Percentiles rank a stretch among this genome's conserved stretches.
Conservation (phyloP, 2,329 filamentous ascomycete genomes). For the Volutella citrinella region DNA sequence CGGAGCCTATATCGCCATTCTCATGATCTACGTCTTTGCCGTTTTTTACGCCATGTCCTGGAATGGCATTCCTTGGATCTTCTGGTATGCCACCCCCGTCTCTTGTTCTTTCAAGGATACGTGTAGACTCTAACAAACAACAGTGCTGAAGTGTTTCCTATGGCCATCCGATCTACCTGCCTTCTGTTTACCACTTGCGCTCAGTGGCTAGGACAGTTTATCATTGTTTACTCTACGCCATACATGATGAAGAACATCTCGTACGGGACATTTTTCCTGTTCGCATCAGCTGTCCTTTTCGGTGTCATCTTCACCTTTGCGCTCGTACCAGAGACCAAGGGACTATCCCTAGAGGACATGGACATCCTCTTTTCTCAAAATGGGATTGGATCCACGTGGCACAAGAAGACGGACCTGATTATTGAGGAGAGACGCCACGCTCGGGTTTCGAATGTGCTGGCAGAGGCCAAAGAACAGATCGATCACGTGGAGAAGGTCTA, state of each 20-base stretch:
- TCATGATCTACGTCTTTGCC: constrained; percentile 10
- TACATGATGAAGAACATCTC: constrained; percentile 24
- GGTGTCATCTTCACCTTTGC: constrained; percentile 7
- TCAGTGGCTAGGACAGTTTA: constrained; percentile 29
- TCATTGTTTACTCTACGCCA: constrained; percentile 24
- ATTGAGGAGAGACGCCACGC: no score
- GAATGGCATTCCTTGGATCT: constrained; percentile 13
- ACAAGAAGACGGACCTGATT: constrained; percentile 6
- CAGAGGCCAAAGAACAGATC: no score
- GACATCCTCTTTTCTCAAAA: constrained; percentile 18
- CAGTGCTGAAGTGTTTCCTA: constrained; percentile 25
- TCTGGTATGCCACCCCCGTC: constrained; percentile 12
- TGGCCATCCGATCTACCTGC: constrained; percentile 24
- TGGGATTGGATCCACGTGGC: constrained; percentile 5
- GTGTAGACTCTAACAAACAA: no score
- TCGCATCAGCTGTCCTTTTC: constrained; percentile 12
- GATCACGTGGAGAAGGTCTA: no score
- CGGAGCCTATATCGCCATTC: constrained; percentile 11
- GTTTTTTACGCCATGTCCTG: constrained; percentile 6
- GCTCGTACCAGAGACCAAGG: constrained; percentile 21
- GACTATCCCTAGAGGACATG: constrained; percentile 22
- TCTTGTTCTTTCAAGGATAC: no score
- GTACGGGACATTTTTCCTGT: constrained; percentile 14
- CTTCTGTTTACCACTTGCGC: constrained; percentile 22
- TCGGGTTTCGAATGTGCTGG: no score